These are phyloP conservation scores for Paraconiothyrium sp. DNA, from an alignment of 2,329 filamentous ascomycete species.

Conservation along the genomic window DNA sequence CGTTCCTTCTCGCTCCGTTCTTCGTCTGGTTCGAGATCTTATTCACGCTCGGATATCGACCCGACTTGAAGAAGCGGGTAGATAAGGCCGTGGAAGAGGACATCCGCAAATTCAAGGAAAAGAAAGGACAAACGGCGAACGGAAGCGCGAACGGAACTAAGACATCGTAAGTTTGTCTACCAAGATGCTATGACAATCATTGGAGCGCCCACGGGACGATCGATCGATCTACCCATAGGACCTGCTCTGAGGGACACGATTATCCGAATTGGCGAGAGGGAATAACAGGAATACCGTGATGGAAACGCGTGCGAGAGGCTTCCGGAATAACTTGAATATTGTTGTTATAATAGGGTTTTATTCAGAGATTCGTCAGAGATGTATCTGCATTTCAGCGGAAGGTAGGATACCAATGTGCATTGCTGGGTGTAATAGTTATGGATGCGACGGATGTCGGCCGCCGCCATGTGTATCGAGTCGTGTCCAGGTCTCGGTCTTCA, in stretches of 20 bases:
- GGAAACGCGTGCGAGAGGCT: not conserved
- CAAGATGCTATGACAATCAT: not conserved
- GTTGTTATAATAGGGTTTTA: not conserved
- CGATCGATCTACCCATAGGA: not conserved
- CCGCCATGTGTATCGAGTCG: not conserved
- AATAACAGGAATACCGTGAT: not conserved
- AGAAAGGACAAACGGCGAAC: slow-evolving; percentile 59
- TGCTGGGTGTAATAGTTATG: slow-evolving; percentile 7
- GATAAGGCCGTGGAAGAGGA: slow-evolving; percentile 79
- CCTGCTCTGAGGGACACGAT: not conserved
- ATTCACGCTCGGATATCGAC: slow-evolving; percentile 89
- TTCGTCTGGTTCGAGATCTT: slow-evolving; percentile 97
- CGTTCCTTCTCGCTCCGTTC: slow-evolving; percentile 89
- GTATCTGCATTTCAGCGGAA: not conserved
- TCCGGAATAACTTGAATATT: not conserved
- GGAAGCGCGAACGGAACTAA: slow-evolving; percentile 38
- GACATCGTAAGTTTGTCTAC: slow-evolving; percentile 14
- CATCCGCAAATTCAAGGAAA: slow-evolving; percentile 74
- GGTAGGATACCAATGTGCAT: slow-evolving; percentile 2
- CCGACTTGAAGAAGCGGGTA: slow-evolving; percentile 83
- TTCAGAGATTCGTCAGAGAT: not conserved
- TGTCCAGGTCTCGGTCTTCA: not conserved
- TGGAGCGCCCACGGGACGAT: not conserved
- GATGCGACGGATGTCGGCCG: not conserved
- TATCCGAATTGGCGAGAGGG: no score